Conservation (phyloP, 2,329 filamentous ascomycete species). For the Epichloe amarillans region DNA sequence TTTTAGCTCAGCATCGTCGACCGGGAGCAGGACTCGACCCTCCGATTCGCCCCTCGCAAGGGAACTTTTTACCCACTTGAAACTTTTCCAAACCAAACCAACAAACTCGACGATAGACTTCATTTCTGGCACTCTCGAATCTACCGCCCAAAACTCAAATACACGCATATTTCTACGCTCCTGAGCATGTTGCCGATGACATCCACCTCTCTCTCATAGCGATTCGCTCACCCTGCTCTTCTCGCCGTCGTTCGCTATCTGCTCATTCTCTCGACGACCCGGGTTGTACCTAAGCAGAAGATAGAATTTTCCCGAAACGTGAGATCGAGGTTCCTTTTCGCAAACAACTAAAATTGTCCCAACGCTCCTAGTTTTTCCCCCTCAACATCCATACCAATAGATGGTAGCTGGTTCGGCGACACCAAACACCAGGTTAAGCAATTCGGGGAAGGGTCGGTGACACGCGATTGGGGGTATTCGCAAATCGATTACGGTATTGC, state of each 20-base stretch:
- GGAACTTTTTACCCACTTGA: not conserved
- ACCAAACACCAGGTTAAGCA: conserved; percentile 8
- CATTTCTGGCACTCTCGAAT: conserved; percentile 3
- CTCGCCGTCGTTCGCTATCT: not conserved
- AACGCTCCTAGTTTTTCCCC: not conserved
- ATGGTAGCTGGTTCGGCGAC: conserved; percentile 9
- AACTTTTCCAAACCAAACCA: not conserved
- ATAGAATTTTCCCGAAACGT: not conserved
- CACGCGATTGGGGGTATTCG: conserved; percentile 8
- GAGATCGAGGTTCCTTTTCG: not conserved
- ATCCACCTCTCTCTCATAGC: not conserved
- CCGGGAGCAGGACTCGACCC: not conserved
- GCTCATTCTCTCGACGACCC: not conserved
- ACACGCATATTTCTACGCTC: not conserved
- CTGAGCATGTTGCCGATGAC: conserved; percentile 1
- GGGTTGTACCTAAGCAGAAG: not conserved
- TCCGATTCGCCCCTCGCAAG: not conserved
- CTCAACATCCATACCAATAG: conserved; percentile 3
- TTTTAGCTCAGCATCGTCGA: not conserved
- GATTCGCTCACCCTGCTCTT: not conserved
- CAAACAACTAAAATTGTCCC: not conserved
- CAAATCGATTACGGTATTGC: not conserved
- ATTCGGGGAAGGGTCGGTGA: conserved; percentile 9
- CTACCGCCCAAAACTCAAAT: not conserved
- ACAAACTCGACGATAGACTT: not conserved